These are phyloP conservation scores for Tubosaeta sp. DNA, from an alignment of 768 basidiomycete genomes.

Conservation along the genomic window DNA sequence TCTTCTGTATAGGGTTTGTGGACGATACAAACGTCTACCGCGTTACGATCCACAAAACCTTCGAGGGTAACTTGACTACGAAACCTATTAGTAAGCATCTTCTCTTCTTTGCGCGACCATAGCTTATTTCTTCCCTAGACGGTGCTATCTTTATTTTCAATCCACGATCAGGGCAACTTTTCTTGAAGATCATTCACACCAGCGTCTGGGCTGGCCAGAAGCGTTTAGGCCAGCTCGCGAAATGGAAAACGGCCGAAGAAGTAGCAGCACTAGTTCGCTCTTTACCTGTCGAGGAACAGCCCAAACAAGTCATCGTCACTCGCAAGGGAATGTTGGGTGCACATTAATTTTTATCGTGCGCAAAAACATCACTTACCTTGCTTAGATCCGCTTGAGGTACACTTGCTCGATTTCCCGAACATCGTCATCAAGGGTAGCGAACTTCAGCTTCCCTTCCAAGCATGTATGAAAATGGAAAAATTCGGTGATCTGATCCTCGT, in stretches of 20 bases:
- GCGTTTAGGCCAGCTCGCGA: conserved; percentile 97
- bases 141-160: conserved; percentile 99
- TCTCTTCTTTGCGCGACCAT: background rate
- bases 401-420: conserved; percentile 99
- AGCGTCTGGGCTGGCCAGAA: conserved; percentile 99
- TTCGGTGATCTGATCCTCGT: conserved; percentile 96
- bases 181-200: conserved; percentile 99
- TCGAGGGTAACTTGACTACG: conserved; percentile 99
- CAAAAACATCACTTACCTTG: conserved; percentile 2
- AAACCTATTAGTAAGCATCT: conserved; percentile 84
- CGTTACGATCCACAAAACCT: conserved; percentile 98
- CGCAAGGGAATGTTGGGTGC: conserved; percentile 98
- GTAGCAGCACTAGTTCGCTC: conserved; percentile 97
- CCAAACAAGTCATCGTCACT: conserved; percentile 99
- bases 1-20: conserved; percentile 75
- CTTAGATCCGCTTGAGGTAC: conserved; percentile 90
- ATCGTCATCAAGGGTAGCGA: conserved; percentile 99
- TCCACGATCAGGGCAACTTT: conserved; percentile 95
- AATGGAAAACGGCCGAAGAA: conserved; percentile 99
- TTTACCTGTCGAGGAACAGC: conserved; percentile 98
- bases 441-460: conserved; percentile 97
- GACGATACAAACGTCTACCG: conserved; percentile 99
- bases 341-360: conserved; percentile 11
- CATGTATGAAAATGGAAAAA: conserved; percentile 99
- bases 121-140: conserved; percentile 40